phyloP scores from a whole-genome alignment of 2,329 filamentous ascomycete species.

The Cladosporium sp. region DNA sequence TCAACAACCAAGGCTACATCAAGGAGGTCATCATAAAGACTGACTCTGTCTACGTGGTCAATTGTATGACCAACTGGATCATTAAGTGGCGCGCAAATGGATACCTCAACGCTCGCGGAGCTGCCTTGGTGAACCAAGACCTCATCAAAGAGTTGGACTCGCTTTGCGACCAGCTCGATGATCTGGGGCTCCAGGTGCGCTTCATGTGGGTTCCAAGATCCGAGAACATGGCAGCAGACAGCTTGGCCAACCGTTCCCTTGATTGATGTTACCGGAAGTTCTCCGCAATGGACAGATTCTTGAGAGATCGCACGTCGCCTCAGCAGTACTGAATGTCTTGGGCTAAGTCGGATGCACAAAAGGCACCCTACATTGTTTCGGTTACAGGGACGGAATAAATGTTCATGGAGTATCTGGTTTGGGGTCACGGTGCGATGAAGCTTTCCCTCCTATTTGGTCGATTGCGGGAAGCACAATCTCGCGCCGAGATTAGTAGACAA shows the following conservation, averaged over 20 bases:
- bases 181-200: constrained; percentile 20
- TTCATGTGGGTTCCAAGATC: constrained; percentile 25
- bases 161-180: constrained; percentile 13
- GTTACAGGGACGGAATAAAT: too few species aligned
- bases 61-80: constrained; percentile 32
- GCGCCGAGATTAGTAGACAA: too few species aligned
- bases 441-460: too few species aligned
- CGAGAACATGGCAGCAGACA: neutral
- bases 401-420: too few species aligned
- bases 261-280: neutral
- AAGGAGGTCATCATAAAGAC: constrained; percentile 26
- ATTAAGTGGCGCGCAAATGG: constrained; percentile 30
- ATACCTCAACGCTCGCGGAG: constrained; percentile 24
- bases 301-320: too few species aligned
- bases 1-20: constrained; percentile 5
- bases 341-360: too few species aligned
- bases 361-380: too few species aligned
- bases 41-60: constrained; percentile 32
- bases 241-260: neutral
- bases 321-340: too few species aligned
- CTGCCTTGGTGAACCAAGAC: constrained; percentile 21
- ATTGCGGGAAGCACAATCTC: too few species aligned
- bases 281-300: too few species aligned
- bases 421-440: too few species aligned
- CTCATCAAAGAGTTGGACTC: constrained; percentile 23